Conservation (phyloP, 306 rosid genomes). For the Cicer arietinum region DNA sequence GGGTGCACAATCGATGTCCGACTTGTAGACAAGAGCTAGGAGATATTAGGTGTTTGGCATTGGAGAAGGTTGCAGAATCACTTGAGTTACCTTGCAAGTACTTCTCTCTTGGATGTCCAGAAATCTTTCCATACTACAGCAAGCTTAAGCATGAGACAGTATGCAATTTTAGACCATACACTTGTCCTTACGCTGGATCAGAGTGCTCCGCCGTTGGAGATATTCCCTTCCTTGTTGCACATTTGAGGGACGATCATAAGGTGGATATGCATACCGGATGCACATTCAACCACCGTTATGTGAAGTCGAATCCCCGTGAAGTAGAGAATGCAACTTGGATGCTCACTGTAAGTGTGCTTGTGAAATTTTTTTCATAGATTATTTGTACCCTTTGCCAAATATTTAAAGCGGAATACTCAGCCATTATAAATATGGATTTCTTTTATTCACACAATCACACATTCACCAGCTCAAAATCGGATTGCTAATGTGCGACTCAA, state of each 20-base stretch:
- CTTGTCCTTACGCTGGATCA: constrained; percentile 90
- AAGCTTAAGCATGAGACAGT: constrained; percentile 82
- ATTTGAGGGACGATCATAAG: constrained; percentile 87
- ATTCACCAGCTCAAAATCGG: background rate
- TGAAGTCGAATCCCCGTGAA: constrained; percentile 92
- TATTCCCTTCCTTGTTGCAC: constrained; percentile 80
- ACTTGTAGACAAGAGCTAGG: constrained; percentile 96
- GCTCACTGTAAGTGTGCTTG: constrained; percentile 73
- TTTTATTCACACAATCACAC: background rate
- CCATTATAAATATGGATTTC: background rate
- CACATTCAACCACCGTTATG: constrained; percentile 93
- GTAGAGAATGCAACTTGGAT: constrained; percentile 96
- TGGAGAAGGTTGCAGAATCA: constrained; percentile 93
- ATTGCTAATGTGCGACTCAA: background rate
- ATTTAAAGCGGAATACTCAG: background rate
- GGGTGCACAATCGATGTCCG: constrained; percentile 93
- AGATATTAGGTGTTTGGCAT: constrained; percentile 87
- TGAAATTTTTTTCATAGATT: background rate
- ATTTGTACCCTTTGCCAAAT: background rate
- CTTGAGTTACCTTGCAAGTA: constrained; percentile 87
- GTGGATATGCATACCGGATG: constrained; percentile 95
- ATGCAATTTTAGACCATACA: constrained; percentile 87
- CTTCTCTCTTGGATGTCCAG: constrained; percentile 82
- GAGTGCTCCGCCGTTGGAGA: constrained; percentile 83
- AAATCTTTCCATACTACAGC: constrained; percentile 86